Conservation (phyloP, 441 rosid species). For the Hura crepitans region DNA sequence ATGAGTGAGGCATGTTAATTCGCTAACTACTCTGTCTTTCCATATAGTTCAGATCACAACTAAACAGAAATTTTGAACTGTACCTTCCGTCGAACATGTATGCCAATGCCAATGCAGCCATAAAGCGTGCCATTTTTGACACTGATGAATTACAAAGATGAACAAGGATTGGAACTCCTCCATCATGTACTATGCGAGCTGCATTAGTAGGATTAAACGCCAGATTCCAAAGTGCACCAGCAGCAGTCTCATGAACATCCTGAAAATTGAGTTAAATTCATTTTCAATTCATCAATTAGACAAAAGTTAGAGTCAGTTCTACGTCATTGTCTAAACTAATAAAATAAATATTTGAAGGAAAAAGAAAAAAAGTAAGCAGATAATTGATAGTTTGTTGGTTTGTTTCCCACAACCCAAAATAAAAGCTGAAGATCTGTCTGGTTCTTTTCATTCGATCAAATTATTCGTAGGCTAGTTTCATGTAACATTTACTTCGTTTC, state of each 20-base stretch:
- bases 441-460: background rate
- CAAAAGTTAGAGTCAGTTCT: background rate
- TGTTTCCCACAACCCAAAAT: background rate
- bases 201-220: conserved; percentile 51
- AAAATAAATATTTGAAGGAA: background rate
- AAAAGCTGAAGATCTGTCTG: background rate
- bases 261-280: conserved; percentile 22
- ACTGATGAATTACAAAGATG: conserved; percentile 43
- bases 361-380: background rate
- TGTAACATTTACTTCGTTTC: background rate
- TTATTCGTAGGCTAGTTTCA: background rate
- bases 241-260: conserved; percentile 65
- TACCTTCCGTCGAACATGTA: conserved; percentile 55
- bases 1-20: background rate
- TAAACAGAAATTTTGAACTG: background rate
- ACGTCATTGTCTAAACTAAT: background rate
- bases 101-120: conserved; percentile 55
- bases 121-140: conserved; percentile 56
- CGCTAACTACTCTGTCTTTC: background rate
- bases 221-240: conserved; percentile 62
- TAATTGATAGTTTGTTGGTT: background rate
- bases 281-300: conserved; percentile 9
- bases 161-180: conserved; percentile 49
- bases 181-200: conserved; percentile 45
- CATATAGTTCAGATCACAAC: background rate